Evolutionary conservation across 257 asterid species (phyloP).

Genomic region (Verbena officinalis): DNA sequence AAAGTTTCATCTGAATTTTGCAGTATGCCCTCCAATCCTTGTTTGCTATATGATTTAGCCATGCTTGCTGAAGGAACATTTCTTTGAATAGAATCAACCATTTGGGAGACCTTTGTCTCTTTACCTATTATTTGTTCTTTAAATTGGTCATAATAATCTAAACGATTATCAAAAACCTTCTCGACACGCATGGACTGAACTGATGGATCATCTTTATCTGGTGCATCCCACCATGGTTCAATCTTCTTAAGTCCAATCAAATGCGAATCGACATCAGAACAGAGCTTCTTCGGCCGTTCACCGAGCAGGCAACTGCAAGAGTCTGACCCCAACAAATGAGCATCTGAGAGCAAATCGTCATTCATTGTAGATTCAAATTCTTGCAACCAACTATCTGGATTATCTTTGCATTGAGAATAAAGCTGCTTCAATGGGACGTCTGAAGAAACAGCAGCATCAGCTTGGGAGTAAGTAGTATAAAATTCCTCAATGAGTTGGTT

Average conservation of each 20-base stretch:
- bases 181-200: constrained; percentile 33
- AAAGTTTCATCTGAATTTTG: constrained; percentile 38
- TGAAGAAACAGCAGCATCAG: constrained; percentile 34
- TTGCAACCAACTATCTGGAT: constrained; percentile 34
- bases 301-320: constrained; percentile 25
- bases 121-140: constrained; percentile 26
- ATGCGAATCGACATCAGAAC: constrained; percentile 45
- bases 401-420: constrained; percentile 29
- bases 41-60: constrained; percentile 23
- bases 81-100: constrained; percentile 22
- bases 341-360: constrained; percentile 29
- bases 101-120: constrained; percentile 23
- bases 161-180: constrained; percentile 31
- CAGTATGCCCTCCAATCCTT: constrained; percentile 29
- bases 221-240: constrained; percentile 70
- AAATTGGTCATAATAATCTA: constrained; percentile 25
- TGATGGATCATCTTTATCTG: constrained; percentile 45
- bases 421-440: constrained; percentile 35
- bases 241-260: constrained; percentile 52
- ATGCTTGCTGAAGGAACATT: constrained; percentile 32
- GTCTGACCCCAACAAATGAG: constrained; percentile 30
- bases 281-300: constrained; percentile 39
- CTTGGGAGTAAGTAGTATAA: constrained; percentile 36
- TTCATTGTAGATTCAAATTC: constrained; percentile 35
- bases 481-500: constrained; percentile 50